These are phyloP conservation scores for Macadamia tetraphylla DNA, from an alignment of 164 flowering plant species.

Conservation along the genomic window DNA sequence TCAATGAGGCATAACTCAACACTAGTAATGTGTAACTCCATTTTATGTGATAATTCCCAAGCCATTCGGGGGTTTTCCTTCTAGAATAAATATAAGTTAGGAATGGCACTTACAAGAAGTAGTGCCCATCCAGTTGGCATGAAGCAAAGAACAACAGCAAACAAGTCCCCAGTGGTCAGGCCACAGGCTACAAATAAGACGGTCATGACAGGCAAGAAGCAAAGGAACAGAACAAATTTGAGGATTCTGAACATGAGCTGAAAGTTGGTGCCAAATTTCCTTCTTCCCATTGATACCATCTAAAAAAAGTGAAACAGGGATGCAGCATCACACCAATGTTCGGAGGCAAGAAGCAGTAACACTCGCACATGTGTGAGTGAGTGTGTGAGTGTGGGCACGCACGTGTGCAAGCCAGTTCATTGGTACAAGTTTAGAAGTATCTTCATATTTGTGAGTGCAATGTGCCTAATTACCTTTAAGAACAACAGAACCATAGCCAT, in stretches of 20 bases:
- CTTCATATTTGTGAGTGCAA: conserved; percentile 2
- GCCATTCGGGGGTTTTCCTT: neutral
- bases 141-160: conserved; percentile 78
- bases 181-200: conserved; percentile 77
- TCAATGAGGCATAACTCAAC: no score
- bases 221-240: conserved; percentile 83
- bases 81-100: neutral
- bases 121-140: conserved; percentile 96
- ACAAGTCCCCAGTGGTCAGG: conserved; percentile 67
- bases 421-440: no score
- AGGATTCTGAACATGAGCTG: conserved; percentile 97
- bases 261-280: conserved; percentile 79
- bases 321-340: neutral
- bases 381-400: no score
- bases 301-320: conserved; percentile 22
- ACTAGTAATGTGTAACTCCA: no score
- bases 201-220: conserved; percentile 76
- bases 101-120: conserved; percentile 60
- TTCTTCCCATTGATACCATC: conserved; percentile 96
- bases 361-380: no score
- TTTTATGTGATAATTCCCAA: no score
- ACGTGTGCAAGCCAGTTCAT: no score
- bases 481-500: conserved; percentile 61
- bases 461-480: conserved; percentile 55
- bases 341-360: neutral